Conservation (phyloP, 352 stramenopile genomes). For the Phytophthora sansomeana region DNA sequence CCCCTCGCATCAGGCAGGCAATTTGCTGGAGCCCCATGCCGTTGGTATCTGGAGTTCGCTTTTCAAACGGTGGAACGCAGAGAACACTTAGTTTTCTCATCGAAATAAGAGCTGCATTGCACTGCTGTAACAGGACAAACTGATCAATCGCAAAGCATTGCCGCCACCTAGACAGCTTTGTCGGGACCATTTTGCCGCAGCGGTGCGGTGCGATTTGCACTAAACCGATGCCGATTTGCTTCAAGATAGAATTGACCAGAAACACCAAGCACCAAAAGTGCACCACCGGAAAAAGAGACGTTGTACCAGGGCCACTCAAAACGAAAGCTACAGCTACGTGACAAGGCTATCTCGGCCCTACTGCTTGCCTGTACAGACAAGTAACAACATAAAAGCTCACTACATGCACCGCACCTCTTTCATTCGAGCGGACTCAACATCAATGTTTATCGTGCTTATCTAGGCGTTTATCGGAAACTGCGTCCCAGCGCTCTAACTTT, state of each 20-base stretch:
- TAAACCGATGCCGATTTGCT: not conserved
- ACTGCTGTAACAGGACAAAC: too few relatives aligned
- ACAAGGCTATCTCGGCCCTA: not conserved
- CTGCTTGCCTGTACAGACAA: not conserved
- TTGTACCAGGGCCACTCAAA: not conserved
- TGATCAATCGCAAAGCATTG: too few relatives aligned
- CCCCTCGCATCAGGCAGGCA: not conserved
- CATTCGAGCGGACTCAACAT: slow-evolving; percentile 24
- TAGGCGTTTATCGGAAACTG: not conserved
- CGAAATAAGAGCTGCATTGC: too few relatives aligned
- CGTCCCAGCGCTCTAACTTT: slow-evolving; percentile 7
- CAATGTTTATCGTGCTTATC: slow-evolving; percentile 15
- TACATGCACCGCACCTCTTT: not conserved
- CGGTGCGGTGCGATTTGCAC: not conserved
- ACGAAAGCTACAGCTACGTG: not conserved
- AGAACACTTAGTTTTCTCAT: too few relatives aligned
- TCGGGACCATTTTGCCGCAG: not conserved
- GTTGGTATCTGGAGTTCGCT: too few relatives aligned
- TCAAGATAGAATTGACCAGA: not conserved
- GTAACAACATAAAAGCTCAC: too few relatives aligned
- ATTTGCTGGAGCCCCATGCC: not conserved
- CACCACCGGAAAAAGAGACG: not conserved
- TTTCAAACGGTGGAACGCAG: too few relatives aligned
- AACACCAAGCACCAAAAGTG: not conserved
- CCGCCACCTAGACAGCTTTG: too few relatives aligned